phyloP scores from a whole-genome alignment of 176 grass and related monocot genomes.

The Bolboschoenus planiculmis region DNA sequence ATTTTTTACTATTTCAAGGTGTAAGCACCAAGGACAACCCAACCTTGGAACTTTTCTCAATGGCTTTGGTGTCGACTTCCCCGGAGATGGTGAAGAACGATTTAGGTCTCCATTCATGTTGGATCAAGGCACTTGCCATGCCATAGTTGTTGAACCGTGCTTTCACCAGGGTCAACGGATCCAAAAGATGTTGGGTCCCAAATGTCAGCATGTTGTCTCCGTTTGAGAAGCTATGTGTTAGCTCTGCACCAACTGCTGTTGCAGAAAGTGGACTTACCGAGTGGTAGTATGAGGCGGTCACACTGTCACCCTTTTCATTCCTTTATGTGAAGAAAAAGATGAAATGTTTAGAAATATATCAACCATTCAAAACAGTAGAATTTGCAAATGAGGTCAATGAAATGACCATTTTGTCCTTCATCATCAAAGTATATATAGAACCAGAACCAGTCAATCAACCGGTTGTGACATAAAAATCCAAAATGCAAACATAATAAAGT shows the following conservation, averaged over 20 bases:
- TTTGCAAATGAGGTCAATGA: neutral
- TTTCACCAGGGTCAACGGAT: slow-evolving; percentile 33
- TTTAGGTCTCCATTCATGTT: slow-evolving; percentile 37
- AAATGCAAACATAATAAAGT: neutral
- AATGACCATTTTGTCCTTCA: neutral
- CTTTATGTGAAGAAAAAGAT: slow-evolving; percentile 3
- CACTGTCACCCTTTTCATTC: slow-evolving; percentile 30
- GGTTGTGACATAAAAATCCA: neutral
- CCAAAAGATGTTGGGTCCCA: slow-evolving; percentile 28
- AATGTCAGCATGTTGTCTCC: slow-evolving; percentile 32
- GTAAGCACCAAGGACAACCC: slow-evolving; percentile 26
- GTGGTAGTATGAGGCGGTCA: slow-evolving; percentile 31
- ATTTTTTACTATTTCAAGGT: slow-evolving; percentile 5
- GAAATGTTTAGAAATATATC: neutral
- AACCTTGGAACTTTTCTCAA: slow-evolving; percentile 35
- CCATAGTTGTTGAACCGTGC: slow-evolving; percentile 33
- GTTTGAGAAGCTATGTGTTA: slow-evolving; percentile 30
- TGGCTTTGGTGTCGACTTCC: slow-evolving; percentile 32
- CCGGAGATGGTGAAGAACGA: slow-evolving; percentile 30
- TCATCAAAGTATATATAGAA: neutral
- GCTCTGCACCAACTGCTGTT: slow-evolving; percentile 23
- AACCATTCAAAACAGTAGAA: neutral
- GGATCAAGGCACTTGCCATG: slow-evolving; percentile 22
- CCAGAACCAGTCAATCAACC: neutral
- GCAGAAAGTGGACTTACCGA: slow-evolving; percentile 16